phyloP scores from a whole-genome alignment of 768 basidiomycete genomes.

The Mycena haematopus region DNA sequence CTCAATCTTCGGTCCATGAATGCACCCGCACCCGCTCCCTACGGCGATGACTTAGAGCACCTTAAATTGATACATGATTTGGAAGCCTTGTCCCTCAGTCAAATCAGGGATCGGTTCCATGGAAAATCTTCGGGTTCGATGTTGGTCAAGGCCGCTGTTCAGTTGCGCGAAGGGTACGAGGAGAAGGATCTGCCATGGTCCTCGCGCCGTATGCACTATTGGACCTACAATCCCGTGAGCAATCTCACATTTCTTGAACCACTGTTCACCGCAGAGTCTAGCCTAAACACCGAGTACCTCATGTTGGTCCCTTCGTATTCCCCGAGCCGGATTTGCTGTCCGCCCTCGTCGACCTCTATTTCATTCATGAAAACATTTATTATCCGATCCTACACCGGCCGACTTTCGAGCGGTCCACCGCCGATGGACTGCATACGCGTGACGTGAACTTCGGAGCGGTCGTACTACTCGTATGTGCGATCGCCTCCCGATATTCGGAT shows the following conservation, averaged over 20 bases:
- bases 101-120: conserved; percentile 4
- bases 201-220: conserved; percentile 4
- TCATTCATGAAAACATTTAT: conserved; percentile 58
- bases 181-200: conserved; percentile 8
- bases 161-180: conserved; percentile 10
- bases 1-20: conserved; percentile 24
- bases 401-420: conserved; percentile 61
- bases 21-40: conserved; percentile 9
- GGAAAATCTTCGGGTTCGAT: conserved; percentile 10
- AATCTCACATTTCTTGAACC: background rate
- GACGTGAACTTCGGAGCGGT: conserved; percentile 56
- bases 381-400: conserved; percentile 76
- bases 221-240: conserved; percentile 17
- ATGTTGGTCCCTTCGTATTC: conserved; percentile 43
- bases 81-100: background rate
- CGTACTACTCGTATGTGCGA: conserved; percentile 65
- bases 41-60: background rate
- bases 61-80: background rate
- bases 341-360: conserved; percentile 68
- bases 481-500: conserved; percentile 40
- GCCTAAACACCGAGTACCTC: conserved; percentile 6
- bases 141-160: conserved; percentile 10
- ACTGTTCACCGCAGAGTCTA: background rate
- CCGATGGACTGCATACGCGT: conserved; percentile 54
- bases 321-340: conserved; percentile 59